Evolutionary conservation across 2,329 filamentous ascomycete species (phyloP).

Genomic region (Alternaria conjuncta): DNA sequence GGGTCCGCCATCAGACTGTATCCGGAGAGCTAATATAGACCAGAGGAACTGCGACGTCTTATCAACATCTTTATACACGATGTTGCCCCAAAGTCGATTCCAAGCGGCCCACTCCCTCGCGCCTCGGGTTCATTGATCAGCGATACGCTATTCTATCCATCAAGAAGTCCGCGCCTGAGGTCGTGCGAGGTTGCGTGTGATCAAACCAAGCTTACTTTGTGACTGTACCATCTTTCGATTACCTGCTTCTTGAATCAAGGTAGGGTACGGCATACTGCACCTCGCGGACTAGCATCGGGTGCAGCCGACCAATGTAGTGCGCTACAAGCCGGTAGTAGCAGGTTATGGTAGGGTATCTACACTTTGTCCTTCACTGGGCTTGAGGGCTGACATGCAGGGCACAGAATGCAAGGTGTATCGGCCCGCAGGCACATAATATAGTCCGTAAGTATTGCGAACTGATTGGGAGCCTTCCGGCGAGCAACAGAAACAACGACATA

Average conservation of each 20-base stretch:
- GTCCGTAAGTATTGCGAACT: background rate
- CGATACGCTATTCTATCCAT: background rate
- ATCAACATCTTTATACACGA: background rate
- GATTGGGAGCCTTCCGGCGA: background rate
- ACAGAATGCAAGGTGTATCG: background rate
- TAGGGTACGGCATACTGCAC: background rate
- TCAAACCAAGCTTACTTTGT: background rate
- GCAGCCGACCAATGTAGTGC: background rate
- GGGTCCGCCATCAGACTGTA: background rate
- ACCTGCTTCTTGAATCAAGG: background rate
- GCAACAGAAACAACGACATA: background rate
- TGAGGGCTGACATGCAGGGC: background rate
- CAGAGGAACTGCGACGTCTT: background rate
- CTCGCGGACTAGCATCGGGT: background rate
- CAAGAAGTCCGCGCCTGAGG: background rate
- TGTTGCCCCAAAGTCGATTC: background rate
- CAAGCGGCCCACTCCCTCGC: background rate
- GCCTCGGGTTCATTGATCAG: background rate
- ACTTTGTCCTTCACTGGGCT: background rate
- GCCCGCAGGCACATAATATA: background rate
- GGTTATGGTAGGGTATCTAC: background rate
- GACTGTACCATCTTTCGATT: background rate
- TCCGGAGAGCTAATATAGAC: background rate
- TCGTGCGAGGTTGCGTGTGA: background rate
- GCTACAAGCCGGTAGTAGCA: background rate